Conservation (phyloP, 257 asterid species). For the Primulina eburnea region DNA sequence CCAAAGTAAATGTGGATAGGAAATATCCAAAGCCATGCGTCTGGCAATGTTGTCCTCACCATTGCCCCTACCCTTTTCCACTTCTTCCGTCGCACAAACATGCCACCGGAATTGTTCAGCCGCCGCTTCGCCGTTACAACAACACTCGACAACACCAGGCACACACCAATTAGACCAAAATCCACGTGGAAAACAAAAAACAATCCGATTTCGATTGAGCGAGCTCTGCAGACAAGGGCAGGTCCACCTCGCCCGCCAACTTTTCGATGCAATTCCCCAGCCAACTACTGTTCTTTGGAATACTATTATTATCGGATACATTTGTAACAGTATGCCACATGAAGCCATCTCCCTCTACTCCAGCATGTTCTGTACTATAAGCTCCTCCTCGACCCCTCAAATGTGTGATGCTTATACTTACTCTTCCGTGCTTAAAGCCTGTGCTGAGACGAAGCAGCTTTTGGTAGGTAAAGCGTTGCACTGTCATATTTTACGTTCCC, state of each 20-base stretch:
- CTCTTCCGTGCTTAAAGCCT: conserved; percentile 84
- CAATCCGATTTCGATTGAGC: conserved; percentile 77
- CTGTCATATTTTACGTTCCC: conserved; percentile 63
- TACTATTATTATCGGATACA: conserved; percentile 71
- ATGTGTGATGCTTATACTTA: conserved; percentile 67
- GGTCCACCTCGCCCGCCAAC: conserved; percentile 61
- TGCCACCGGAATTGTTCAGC: conserved; percentile 36
- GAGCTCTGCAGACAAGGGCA: conserved; percentile 69
- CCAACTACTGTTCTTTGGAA: conserved; percentile 91
- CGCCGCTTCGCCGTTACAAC: conserved; percentile 30
- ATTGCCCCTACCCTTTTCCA: conserved; percentile 42
- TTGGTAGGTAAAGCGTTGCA: conserved; percentile 72
- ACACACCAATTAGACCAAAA: conserved; percentile 16
- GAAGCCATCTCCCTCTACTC: conserved; percentile 72
- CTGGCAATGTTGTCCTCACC: conserved; percentile 45
- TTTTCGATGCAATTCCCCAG: conserved; percentile 80
- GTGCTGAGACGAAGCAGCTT: conserved; percentile 63
- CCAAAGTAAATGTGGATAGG: no score
- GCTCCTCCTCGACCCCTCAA: conserved; percentile 19
- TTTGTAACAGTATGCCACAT: conserved; percentile 62
- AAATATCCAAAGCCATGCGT: conserved; percentile 35
- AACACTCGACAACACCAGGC: conserved; percentile 28
- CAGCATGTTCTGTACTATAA: conserved; percentile 37
- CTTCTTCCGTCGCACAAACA: conserved; percentile 43
- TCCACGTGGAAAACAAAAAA: conserved; percentile 42